Base-by-base conservation (phyloP, 352 stramenopile species). In the Phytophthora tentaculata region DNA sequence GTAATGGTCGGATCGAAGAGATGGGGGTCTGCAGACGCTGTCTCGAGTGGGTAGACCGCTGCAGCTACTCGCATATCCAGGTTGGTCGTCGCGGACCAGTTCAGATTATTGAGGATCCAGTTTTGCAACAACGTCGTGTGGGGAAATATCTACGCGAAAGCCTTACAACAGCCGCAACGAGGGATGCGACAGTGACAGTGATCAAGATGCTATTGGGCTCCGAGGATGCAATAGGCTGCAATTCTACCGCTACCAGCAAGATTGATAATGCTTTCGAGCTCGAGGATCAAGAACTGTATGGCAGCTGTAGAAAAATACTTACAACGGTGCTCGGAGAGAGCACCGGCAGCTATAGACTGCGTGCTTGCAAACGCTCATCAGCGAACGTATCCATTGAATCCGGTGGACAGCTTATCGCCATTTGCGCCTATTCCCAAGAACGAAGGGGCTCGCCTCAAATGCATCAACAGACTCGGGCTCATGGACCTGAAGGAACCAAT, bases 1-100 rank as follows among this genome's bases (percentile, higher is more conserved):
- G 57, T 53, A 81, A 73, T 28, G 73, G 73, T 1, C 59, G 78
- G 8, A 28, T 71, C 17, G 45, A 55, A 17, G 32, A 41, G 2
- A 73, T 84, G 47, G 58, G 67, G 0, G 62, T 83, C 17, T 87
- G 79, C 52, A 73, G 47, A 26, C 79, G 76, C 43, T 87, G 79
- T n/a, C 59, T 83, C 6, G 79, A 87, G 39, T 78, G 71, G 52
- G 71, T 83, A 3, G 72, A 83, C 45, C 54, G 70, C 12, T 83
- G 79, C 37, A 65, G 81, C 26, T 84, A 81, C 50, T 69, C 71
- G 10, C 44, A 71, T 48, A 57, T 83, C 39, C 64, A 79, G 14
- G 52, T 73, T 20, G 10, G 74, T 67, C n/a, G n/a, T n/a, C n/a
- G n/a, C n/a, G 10, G 32, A 14, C 32, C 32, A 16, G 32, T 14